Percentiles rank a stretch among this genome's conserved stretches.
Conservation (phyloP, 352 stramenopile genomes). For the Globisporangium yorkense region DNA sequence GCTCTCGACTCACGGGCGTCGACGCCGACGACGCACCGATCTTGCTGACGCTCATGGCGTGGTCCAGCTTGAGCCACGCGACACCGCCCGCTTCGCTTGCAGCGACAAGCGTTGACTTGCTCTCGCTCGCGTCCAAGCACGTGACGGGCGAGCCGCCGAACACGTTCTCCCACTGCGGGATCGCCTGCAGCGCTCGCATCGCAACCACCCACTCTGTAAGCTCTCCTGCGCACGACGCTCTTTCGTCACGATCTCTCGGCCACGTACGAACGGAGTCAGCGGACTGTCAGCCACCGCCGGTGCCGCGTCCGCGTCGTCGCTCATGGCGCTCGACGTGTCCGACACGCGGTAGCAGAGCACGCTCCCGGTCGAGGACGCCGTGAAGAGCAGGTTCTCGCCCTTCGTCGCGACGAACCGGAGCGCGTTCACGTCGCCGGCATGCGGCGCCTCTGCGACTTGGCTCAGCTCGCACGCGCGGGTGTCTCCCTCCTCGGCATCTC, state of each 20-base stretch:
- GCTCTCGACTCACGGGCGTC: background rate
- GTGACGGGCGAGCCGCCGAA: conserved; percentile 37
- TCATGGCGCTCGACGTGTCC: conserved; percentile 16
- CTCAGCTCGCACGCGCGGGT: conserved; percentile 33
- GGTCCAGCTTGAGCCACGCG: conserved; percentile 66
- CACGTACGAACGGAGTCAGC: conserved; percentile 11
- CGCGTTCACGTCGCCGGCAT: conserved; percentile 59
- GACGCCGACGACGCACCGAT: conserved; percentile 27
- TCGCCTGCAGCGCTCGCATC: conserved; percentile 7
- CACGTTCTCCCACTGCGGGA: conserved; percentile 61
- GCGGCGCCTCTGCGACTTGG: conserved; percentile 33
- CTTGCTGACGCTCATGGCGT: conserved; percentile 35
- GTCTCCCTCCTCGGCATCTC: conserved; percentile 4
- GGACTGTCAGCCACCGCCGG: background rate
- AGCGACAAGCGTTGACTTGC: conserved; percentile 39
- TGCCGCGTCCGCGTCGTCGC: conserved; percentile 12
- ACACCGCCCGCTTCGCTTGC: conserved; percentile 46
- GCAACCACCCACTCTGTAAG: background rate
- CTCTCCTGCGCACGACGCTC: too few relatives aligned
- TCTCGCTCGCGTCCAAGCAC: conserved; percentile 50
- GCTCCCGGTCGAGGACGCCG: conserved; percentile 47
- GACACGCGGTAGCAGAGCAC: conserved; percentile 39
- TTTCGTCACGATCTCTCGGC: background rate
- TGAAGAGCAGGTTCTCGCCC: conserved; percentile 51
- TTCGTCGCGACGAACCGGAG: conserved; percentile 40